Percentiles rank a stretch among this genome's conserved stretches.
Evolutionary conservation across 257 asterid genomes (phyloP).

Genomic region (Gardenia jasminoides): DNA sequence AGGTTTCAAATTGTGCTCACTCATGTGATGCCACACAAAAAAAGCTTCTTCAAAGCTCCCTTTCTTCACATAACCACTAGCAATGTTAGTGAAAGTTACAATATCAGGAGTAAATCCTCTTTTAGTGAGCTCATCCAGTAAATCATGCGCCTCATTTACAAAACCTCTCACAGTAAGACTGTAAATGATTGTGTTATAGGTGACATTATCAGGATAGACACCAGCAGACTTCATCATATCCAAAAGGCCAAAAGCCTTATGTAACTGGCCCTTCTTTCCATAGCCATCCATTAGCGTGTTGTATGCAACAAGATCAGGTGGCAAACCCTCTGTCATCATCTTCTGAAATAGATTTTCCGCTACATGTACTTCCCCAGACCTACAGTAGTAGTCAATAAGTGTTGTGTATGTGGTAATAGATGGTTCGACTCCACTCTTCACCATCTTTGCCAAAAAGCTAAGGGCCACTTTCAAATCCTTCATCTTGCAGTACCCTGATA

Average conservation of each 20-base stretch:
- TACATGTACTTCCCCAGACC: slow-evolving; percentile 16
- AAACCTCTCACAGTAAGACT: slow-evolving; percentile 23
- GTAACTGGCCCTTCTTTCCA: slow-evolving; percentile 25
- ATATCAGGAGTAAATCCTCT: slow-evolving; percentile 33
- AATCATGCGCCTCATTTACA: slow-evolving; percentile 22
- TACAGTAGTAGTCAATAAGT: slow-evolving; percentile 24
- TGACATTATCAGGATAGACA: slow-evolving; percentile 22
- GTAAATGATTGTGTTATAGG: slow-evolving; percentile 28
- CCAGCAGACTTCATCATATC: slow-evolving; percentile 26
- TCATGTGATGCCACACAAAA: slow-evolving; percentile 22
- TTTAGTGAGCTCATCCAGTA: slow-evolving; percentile 22
- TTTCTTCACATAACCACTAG: slow-evolving; percentile 22
- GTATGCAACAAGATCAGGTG: slow-evolving; percentile 23
- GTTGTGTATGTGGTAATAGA: slow-evolving; percentile 20
- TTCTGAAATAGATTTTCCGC: slow-evolving; percentile 23
- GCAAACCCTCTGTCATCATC: slow-evolving; percentile 19
- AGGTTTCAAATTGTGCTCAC: slow-evolving; percentile 23
- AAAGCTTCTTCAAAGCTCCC: slow-evolving; percentile 28
- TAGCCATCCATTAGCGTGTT: slow-evolving; percentile 28
- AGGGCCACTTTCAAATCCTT: slow-evolving; percentile 14
- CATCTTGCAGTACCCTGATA: slow-evolving; percentile 27
- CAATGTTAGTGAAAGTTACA: slow-evolving; percentile 23
- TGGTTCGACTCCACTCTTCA: slow-evolving; percentile 23
- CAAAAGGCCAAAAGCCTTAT: slow-evolving; percentile 25
- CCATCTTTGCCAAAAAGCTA: slow-evolving; percentile 17